A percentile compares a stretch with the other conserved stretches of the same genome.
phyloP scores from a whole-genome alignment of 2,329 filamentous ascomycete genomes.

The Penicillium oxalicum region DNA sequence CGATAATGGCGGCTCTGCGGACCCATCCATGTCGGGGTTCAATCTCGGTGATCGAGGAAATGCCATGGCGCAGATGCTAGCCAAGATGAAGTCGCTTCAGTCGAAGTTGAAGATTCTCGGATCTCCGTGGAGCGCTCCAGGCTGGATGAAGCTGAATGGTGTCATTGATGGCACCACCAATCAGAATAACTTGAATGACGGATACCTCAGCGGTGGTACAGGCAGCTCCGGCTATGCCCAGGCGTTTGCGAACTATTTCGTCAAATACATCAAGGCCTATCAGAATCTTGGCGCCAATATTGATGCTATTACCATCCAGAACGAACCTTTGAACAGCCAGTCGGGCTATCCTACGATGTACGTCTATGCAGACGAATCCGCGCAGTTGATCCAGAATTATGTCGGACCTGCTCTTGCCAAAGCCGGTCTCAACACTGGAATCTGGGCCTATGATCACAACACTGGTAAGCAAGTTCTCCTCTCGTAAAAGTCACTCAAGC shows the following conservation, averaged over 20 bases:
- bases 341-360: slow-evolving; percentile 37
- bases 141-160: slow-evolving; percentile 39
- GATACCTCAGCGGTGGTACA: slow-evolving; percentile 20
- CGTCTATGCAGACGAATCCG: slow-evolving; percentile 31
- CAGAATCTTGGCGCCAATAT: slow-evolving; percentile 26
- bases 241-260: slow-evolving; percentile 32
- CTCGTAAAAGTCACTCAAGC: no score
- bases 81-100: slow-evolving; percentile 33
- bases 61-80: slow-evolving; percentile 34
- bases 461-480: slow-evolving; percentile 18
- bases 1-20: slow-evolving; percentile 31
- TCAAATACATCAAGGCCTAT: slow-evolving; percentile 36
- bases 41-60: slow-evolving; percentile 29
- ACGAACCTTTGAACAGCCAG: slow-evolving; percentile 37
- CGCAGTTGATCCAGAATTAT: slow-evolving; percentile 27
- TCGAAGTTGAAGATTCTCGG: slow-evolving; percentile 32
- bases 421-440: slow-evolving; percentile 19
- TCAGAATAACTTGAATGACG: slow-evolving; percentile 32
- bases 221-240: slow-evolving; percentile 29
- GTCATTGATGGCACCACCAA: slow-evolving; percentile 22
- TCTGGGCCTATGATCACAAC: slow-evolving; percentile 38
- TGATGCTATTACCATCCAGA: slow-evolving; percentile 36
- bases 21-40: slow-evolving; percentile 29
- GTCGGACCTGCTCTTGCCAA: slow-evolving; percentile 24
- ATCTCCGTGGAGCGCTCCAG: slow-evolving; percentile 35